phyloP scores from a whole-genome alignment of 805 yeast species.

The Kuraishia piskuri region DNA sequence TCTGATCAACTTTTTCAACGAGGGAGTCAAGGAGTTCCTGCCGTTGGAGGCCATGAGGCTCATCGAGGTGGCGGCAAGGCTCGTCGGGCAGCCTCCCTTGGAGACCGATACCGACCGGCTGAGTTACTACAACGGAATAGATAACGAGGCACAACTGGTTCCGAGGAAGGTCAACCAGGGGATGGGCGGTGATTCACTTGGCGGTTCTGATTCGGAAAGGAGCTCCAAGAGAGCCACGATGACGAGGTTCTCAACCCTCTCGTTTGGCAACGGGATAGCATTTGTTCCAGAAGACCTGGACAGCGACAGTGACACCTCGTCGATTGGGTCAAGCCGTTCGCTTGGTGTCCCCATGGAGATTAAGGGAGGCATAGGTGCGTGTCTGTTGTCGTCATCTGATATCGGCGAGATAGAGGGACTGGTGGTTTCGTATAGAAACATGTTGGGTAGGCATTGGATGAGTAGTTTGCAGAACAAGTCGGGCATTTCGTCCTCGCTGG shows the following conservation, averaged over 20 bases:
- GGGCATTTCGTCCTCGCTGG: conserved; percentile 13
- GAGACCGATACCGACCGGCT: conserved; percentile 26
- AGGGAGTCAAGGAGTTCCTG: conserved; percentile 49
- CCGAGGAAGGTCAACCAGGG: conserved; percentile 32
- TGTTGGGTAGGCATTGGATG: conserved; percentile 41
- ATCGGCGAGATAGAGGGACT: conserved; percentile 36
- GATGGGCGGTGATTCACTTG: no score
- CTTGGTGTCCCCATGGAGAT: conserved; percentile 20
- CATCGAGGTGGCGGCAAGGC: conserved; percentile 52
- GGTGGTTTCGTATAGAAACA: conserved; percentile 43
- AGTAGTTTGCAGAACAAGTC: conserved; percentile 1
- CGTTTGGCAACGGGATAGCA: conserved; percentile 14
- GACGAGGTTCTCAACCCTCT: conserved; percentile 14
- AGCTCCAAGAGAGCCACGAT: background rate
- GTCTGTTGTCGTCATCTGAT: conserved; percentile 28
- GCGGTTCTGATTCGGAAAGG: background rate
- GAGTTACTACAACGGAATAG: conserved; percentile 24
- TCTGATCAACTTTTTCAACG: conserved; percentile 70
- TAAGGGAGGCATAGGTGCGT: conserved; percentile 10
- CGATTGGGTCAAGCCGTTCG: conserved; percentile 3
- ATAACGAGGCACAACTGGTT: conserved; percentile 38
- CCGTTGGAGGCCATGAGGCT: conserved; percentile 61
- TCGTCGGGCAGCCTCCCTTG: conserved; percentile 46
- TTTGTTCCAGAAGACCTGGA: conserved; percentile 22
- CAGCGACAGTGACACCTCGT: conserved; percentile 11